Evolutionary conservation across 2,329 filamentous ascomycete species (phyloP).

Genomic region (Pyricularia pennisetigena): DNA sequence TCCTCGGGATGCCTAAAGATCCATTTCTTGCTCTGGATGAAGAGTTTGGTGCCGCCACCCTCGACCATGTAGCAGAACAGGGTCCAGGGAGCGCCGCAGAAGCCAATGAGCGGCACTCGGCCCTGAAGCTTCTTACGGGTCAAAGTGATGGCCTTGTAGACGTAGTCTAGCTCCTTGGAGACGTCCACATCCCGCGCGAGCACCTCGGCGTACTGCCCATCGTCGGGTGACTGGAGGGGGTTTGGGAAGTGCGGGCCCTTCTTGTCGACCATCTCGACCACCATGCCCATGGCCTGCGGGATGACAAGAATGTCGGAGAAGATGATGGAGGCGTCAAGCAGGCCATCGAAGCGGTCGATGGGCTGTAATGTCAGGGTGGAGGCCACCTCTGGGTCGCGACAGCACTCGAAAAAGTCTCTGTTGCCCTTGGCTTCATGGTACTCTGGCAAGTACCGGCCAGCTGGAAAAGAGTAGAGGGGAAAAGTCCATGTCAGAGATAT

Average conservation of each 20-base stretch:
- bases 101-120: constrained; percentile 86
- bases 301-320: constrained; percentile 98
- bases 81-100: constrained; percentile 96
- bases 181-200: constrained; percentile 76
- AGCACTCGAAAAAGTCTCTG: constrained; percentile 96
- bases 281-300: constrained; percentile 96
- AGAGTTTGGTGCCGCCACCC: constrained; percentile 90
- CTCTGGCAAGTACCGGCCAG: constrained; percentile 92
- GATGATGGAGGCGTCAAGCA: constrained; percentile 95
- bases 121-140: constrained; percentile 82
- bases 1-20: constrained; percentile 81
- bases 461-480: constrained; percentile 32
- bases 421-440: constrained; percentile 91
- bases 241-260: constrained; percentile 92
- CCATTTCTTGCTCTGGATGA: constrained; percentile 92
- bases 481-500: background rate
- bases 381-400: constrained; percentile 83
- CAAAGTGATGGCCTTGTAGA: constrained; percentile 89
- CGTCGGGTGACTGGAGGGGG: constrained; percentile 68
- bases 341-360: constrained; percentile 79
- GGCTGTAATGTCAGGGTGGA: constrained; percentile 92
- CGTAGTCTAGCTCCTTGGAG: constrained; percentile 76
- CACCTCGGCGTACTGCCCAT: constrained; percentile 73
- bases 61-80: constrained; percentile 98
- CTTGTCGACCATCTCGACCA: constrained; percentile 96